phyloP scores from a whole-genome alignment of 768 basidiomycete genomes.

The Sistotremastrum suecicum region DNA sequence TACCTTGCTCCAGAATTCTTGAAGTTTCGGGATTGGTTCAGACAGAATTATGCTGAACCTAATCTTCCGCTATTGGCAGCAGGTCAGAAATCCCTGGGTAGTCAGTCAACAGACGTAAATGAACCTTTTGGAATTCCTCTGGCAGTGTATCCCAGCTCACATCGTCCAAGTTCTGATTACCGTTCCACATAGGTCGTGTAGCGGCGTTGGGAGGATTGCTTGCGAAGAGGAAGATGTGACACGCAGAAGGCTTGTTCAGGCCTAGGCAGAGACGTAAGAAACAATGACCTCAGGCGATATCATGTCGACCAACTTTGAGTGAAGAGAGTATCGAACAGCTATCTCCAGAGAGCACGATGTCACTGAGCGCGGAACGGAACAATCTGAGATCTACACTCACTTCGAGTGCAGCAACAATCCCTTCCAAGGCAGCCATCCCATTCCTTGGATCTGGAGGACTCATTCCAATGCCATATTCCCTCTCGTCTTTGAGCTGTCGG shows the following conservation, averaged over 20 bases:
- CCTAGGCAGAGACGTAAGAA: slow-evolving; percentile 1
- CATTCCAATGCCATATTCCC: slow-evolving; percentile 41
- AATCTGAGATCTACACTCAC: slow-evolving; percentile 19
- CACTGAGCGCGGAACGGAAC: not conserved
- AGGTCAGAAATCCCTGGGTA: too few species aligned
- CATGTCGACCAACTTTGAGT: not conserved
- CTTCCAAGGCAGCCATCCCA: slow-evolving; percentile 61
- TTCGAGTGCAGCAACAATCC: slow-evolving; percentile 55
- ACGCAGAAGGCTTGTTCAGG: slow-evolving; percentile 27
- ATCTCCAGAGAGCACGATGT: slow-evolving; percentile 10
- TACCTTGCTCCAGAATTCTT: slow-evolving; percentile 3
- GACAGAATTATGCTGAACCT: slow-evolving; percentile 4
- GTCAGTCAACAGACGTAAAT: too few species aligned
- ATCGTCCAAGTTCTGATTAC: slow-evolving; percentile 13
- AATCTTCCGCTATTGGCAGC: slow-evolving; percentile 3
- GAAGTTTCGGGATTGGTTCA: not conserved
- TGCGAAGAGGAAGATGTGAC: slow-evolving; percentile 36
- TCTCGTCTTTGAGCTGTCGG: slow-evolving; percentile 31
- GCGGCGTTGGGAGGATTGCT: slow-evolving; percentile 40
- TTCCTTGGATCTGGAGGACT: slow-evolving; percentile 31
- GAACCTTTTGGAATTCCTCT: too few species aligned
- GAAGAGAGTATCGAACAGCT: slow-evolving; percentile 25
- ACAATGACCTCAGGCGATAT: not conserved
- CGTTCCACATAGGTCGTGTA: slow-evolving; percentile 42
- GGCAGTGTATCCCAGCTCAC: not conserved